phyloP scores from a whole-genome alignment of 805 yeast genomes.

The Barnettozyma botsteinii region DNA sequence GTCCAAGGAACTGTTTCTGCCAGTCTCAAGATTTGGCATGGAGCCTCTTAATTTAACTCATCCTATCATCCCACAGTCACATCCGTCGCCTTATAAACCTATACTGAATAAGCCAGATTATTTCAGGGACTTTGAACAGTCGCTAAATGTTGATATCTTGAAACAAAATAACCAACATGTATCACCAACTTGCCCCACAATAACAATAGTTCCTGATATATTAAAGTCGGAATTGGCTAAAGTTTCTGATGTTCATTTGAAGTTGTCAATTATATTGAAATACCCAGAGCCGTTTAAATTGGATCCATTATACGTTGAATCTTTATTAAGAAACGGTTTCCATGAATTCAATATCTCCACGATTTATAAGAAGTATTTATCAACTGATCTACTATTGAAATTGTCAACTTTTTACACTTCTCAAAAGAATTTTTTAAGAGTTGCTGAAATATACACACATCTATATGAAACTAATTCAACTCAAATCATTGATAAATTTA shows the following conservation, averaged over 20 bases:
- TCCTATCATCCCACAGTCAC: constrained; percentile 7
- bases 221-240: constrained; percentile 1
- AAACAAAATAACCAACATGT: no score
- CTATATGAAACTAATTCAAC: constrained; percentile 6
- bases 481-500: constrained; percentile 8
- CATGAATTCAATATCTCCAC: background rate
- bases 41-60: constrained; percentile 6
- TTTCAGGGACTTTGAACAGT: background rate
- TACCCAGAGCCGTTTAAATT: constrained; percentile 11
- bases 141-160: background rate
- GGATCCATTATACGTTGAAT: constrained; percentile 8
- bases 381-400: constrained; percentile 9
- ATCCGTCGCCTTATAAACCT: background rate
- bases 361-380: background rate
- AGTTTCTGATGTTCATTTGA: constrained; percentile 18
- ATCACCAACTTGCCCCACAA: background rate
- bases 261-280: constrained; percentile 10
- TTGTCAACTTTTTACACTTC: constrained; percentile 8
- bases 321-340: constrained; percentile 10
- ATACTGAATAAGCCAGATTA: background rate
- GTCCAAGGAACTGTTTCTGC: constrained; percentile 2
- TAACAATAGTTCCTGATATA: constrained; percentile 6
- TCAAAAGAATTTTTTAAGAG: constrained; percentile 11
- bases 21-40: background rate
- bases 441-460: constrained; percentile 9